Evolutionary conservation across 1,139 yeast genomes (phyloP), one percentile per base, ranked within the genome.

Genomic region (Suhomyces coccinellae): DNA sequence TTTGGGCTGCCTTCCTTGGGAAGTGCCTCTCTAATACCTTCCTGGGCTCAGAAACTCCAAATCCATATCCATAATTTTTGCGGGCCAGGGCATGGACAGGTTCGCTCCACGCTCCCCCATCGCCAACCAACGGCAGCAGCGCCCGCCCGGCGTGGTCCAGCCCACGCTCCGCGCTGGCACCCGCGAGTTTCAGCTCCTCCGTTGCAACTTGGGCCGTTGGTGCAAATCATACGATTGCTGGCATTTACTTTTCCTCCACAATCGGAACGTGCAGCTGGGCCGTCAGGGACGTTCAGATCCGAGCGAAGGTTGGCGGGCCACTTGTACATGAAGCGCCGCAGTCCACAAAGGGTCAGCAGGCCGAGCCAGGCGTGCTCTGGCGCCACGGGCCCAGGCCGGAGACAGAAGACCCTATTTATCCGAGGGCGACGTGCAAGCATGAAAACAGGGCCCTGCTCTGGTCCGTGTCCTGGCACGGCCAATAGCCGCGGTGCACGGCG

Each of bases 181-280:
- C 4, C 4, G 24, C 24, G 9, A 20, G 24, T 20, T 20, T 20
- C 24, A 20, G 9, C 24, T 20, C 24, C 24, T 20, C 24, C 24
- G 24, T 6, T 20, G 24, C 24, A 20, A 20, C 24, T 6, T 20
- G 24, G 8, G 24, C 24, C 24, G 24, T 20, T 20, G 24, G 24
- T 20, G 24, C 27, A n/a, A 33, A 33, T 33, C 26, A 15, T 33
- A 20, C 26, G 27, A 20, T 33, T 33, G 13, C 29, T 26, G 28
- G 24, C 24, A 34, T 34, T 27, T 14, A 22, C 24, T 33, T 12
- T n/a, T 11, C 20, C 13, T 22, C 20, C 36, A 34, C 36, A 34
- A 34, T 34, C 36, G 36, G 36, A 34, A 14, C 36, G 12, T 34
- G 36, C 36, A 34, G 28, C 36, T 11, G 27, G n/a, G 15, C 24